These are phyloP conservation scores for Kitagawia praeruptora DNA, from an alignment of 129 eudicot genomes.

Conservation along the genomic window DNA sequence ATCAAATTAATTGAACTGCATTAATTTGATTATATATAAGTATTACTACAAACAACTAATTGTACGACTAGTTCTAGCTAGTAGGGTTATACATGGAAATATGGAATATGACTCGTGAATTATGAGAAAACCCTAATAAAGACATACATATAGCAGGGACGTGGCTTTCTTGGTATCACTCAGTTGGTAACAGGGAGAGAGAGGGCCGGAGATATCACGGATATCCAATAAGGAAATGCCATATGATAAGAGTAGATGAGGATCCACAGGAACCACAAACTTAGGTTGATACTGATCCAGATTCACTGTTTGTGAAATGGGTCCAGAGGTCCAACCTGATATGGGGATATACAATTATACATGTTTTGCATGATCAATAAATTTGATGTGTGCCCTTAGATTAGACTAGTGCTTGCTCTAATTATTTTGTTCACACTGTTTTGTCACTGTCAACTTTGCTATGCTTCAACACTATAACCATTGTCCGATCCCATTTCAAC, in stretches of 20 bases:
- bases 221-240: neutral
- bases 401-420: neutral
- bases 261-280: constrained; percentile 3
- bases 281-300: constrained; percentile 6
- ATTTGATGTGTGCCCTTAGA: neutral
- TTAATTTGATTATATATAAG: neutral
- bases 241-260: constrained; percentile 4
- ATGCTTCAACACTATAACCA: neutral
- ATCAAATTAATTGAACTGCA: neutral
- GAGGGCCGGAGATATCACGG: neutral
- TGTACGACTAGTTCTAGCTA: neutral
- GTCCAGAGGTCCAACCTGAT: neutral
- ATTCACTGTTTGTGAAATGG: neutral
- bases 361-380: neutral
- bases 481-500: neutral
- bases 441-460: neutral
- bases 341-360: neutral
- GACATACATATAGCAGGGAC: neutral
- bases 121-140: neutral
- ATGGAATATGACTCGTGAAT: no score
- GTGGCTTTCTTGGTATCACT: constrained; percentile 6
- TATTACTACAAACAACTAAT: neutral
- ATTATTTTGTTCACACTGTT: neutral
- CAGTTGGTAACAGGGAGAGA: neutral
- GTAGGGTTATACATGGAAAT: no score